A percentile compares a stretch with the other conserved stretches of the same genome.
These are phyloP conservation scores for Coemansia sp. DNA, from an alignment of 192 early-diverging fungal species.

Conservation along the genomic window DNA sequence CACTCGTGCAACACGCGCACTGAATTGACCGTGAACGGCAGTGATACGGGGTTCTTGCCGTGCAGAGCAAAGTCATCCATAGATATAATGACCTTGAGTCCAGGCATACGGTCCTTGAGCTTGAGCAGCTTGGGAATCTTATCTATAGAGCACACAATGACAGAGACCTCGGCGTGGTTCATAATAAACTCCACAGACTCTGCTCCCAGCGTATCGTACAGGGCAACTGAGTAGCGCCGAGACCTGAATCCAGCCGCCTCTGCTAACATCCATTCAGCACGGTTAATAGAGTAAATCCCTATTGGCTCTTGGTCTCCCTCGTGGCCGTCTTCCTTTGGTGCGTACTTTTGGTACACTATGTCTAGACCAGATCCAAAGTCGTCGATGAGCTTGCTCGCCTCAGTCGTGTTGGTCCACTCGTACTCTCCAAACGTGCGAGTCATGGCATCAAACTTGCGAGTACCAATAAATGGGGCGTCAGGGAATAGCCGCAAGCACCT, in stretches of 20 bases:
- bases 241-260: slow-evolving; percentile 71
- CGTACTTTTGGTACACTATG: slow-evolving; percentile 59
- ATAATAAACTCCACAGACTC: slow-evolving; percentile 83
- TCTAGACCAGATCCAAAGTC: slow-evolving; percentile 73
- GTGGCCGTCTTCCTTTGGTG: neutral
- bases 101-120: slow-evolving; percentile 59
- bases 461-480: slow-evolving; percentile 62
- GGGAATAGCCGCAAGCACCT: slow-evolving; percentile 46
- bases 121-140: slow-evolving; percentile 63
- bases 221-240: slow-evolving; percentile 67
- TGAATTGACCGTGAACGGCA: slow-evolving; percentile 44
- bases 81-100: slow-evolving; percentile 74
- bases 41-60: slow-evolving; percentile 22
- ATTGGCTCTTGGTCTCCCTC: slow-evolving; percentile 44
- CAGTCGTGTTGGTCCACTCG: slow-evolving; percentile 66
- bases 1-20: slow-evolving; percentile 54
- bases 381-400: slow-evolving; percentile 62
- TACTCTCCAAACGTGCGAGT: slow-evolving; percentile 63
- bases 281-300: slow-evolving; percentile 78
- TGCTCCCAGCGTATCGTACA: slow-evolving; percentile 89
- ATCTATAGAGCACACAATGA: slow-evolving; percentile 66
- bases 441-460: slow-evolving; percentile 60
- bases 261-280: slow-evolving; percentile 74
- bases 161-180: slow-evolving; percentile 73
- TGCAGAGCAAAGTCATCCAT: slow-evolving; percentile 68